Evolutionary conservation across 495 filamentous ascomycete species (phyloP).

Genomic region (Penicilliopsis zonata): DNA sequence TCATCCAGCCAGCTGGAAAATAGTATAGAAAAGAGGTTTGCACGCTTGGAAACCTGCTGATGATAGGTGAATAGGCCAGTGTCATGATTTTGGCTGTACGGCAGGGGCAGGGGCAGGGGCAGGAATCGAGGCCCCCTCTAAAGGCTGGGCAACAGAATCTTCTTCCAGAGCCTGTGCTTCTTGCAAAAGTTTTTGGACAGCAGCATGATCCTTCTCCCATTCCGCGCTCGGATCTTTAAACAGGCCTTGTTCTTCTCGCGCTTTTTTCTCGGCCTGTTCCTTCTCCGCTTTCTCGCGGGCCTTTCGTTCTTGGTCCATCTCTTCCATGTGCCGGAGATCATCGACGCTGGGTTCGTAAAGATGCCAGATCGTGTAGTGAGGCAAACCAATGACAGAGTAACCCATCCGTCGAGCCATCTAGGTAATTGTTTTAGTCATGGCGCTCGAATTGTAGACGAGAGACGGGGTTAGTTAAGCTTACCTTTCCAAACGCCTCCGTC

Average conservation of each 20-base stretch:
- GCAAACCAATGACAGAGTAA: conserved; percentile 91
- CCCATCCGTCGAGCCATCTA: conserved; percentile 96
- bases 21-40: no score
- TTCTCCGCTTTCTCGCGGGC: conserved; percentile 62
- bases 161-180: conserved; percentile 25
- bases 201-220: conserved; percentile 75
- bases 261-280: conserved; percentile 49
- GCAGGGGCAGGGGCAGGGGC: no score
- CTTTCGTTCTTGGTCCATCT: conserved; percentile 76
- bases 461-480: conserved; percentile 20
- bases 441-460: background rate
- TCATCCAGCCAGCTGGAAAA: no score
- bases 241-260: conserved; percentile 59
- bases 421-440: conserved; percentile 20
- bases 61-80: no score
- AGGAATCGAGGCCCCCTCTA: no score
- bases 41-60: no score
- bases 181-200: conserved; percentile 54
- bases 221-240: conserved; percentile 58
- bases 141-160: conserved; percentile 4
- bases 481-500: conserved; percentile 98
- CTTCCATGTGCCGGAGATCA: conserved; percentile 95
- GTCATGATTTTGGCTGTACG: no score
- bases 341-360: conserved; percentile 96
- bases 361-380: conserved; percentile 99